Evolutionary conservation across 2,329 filamentous ascomycete genomes (phyloP), one percentile per base, ranked within the genome.

Genomic region (Alternaria triticina): DNA sequence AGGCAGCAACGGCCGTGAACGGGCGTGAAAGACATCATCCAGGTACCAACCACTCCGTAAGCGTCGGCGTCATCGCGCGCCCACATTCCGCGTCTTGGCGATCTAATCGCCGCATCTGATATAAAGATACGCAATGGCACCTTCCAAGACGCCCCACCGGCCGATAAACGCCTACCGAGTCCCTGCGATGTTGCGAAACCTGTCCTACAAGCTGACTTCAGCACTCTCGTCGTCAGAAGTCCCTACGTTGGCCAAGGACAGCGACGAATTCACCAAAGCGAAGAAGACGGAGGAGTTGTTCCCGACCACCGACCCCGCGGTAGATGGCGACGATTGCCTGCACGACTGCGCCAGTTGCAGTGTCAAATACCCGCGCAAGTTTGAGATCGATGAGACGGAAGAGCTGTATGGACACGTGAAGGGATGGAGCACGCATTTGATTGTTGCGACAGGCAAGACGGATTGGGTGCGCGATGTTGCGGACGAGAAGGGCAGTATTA

Each of bases 391-490:
- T 61, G 87, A 91, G 78, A 83, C 86, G 7, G 93, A 97, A 76
- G 84, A 89, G 72, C 82, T 99, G 52, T 98, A 96, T 77, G 96
- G 95, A 1, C 85, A 91, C 62, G 87, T 97, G 66, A 92, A 93
- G 75, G 93, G 89, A 36, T 98, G 93, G 91, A 90, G 88, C 74
- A 96, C 94, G 20, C 96, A 99, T 81, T 78, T 97, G 65, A 83
- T 99, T 30, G 93, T 98, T 15, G 96, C 93, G 23, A 99, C 96
- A n/a, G 93, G 94, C 65, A 97, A 97, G 87, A 87, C 90, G 25
- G 96, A 99, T 81, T 99, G 96, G 96, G 91, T 95, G 75, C 83
- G 92, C 64, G 91, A 97, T 82, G 92, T 97, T 5, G 74, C 77
- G 60, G 92, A 98, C 76, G 96, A 98, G 84, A 90, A 92, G 70